These are phyloP conservation scores for Allium fistulosum DNA, from an alignment of 106 monocot genomes.

Conservation along the genomic window DNA sequence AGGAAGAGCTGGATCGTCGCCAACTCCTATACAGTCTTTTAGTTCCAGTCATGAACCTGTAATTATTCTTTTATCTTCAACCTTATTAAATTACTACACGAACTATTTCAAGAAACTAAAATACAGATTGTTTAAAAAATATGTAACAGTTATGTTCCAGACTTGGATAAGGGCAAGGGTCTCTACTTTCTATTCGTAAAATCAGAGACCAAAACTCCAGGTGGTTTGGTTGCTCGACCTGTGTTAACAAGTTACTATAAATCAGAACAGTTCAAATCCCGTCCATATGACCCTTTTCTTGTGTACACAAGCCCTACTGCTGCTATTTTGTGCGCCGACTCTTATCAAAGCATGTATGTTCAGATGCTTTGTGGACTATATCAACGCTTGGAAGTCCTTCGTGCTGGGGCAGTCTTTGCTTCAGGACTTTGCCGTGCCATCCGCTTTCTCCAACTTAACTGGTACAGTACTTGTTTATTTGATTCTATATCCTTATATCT, in stretches of 20 bases:
- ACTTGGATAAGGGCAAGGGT: constrained; percentile 63
- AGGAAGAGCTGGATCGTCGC: constrained; percentile 11
- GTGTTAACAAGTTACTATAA: constrained; percentile 42
- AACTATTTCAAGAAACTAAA: not conserved
- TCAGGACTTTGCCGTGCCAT: constrained; percentile 16
- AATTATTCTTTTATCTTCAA: constrained; percentile 2
- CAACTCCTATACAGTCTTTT: constrained; percentile 15
- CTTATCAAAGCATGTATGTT: constrained; percentile 49
- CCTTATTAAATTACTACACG: no score
- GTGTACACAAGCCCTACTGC: constrained; percentile 19
- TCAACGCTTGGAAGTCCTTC: constrained; percentile 18
- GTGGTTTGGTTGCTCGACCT: constrained; percentile 52
- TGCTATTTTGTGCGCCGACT: constrained; percentile 39
- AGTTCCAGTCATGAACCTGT: constrained; percentile 53
- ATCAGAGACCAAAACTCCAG: constrained; percentile 48
- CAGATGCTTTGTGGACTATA: constrained; percentile 37
- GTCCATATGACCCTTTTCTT: not conserved
- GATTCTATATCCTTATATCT: no score
- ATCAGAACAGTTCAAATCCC: constrained; percentile 19
- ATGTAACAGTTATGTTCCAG: constrained; percentile 42
- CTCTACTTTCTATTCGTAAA: constrained; percentile 64
- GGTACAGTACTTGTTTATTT: not conserved
- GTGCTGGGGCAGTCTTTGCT: constrained; percentile 20
- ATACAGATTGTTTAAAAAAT: not conserved
- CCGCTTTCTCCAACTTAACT: constrained; percentile 19